These are phyloP conservation scores for Candida gorgasii DNA, from an alignment of 805 yeast species.

Conservation along the genomic window DNA sequence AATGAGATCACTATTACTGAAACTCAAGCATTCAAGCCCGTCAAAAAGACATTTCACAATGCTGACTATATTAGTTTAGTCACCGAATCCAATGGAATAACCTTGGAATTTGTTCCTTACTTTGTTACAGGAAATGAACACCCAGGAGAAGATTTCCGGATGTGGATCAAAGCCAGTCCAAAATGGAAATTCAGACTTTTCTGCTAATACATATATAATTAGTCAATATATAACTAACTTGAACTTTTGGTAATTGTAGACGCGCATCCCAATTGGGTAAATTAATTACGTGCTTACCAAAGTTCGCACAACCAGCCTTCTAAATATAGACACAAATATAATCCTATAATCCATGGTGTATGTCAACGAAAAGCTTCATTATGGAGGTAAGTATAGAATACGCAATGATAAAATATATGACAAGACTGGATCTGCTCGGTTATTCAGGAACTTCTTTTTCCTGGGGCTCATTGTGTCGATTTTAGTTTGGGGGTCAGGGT, in stretches of 20 bases:
- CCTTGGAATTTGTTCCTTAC: slow-evolving; percentile 18
- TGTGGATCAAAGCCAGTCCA: slow-evolving; percentile 20
- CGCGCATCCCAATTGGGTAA: background rate
- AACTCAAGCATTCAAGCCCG: slow-evolving; percentile 10
- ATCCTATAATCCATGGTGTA: background rate
- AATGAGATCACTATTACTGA: slow-evolving; percentile 13
- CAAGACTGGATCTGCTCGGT: background rate
- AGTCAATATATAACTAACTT: no score
- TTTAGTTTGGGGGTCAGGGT: slow-evolving; percentile 39
- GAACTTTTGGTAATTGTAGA: no score
- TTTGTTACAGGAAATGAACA: slow-evolving; percentile 20
- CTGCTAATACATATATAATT: no score
- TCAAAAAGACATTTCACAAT: slow-evolving; percentile 1
- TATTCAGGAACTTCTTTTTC: slow-evolving; percentile 1
- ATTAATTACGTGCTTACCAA: background rate
- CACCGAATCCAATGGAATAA: slow-evolving; percentile 10
- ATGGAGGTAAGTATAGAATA: slow-evolving; percentile 1
- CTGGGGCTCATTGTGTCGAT: slow-evolving; percentile 24
- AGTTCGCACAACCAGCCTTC: slow-evolving; percentile 4
- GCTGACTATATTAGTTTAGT: slow-evolving; percentile 15
- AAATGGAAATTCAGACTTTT: no score
- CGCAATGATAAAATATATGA: background rate
- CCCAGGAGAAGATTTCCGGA: slow-evolving; percentile 23
- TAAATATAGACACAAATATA: slow-evolving; percentile 1
- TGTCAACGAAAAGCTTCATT: background rate